Percentiles rank a stretch among this genome's conserved stretches.
phyloP scores from a whole-genome alignment of 192 early-diverging fungal genomes.

The Backusella sp. region DNA sequence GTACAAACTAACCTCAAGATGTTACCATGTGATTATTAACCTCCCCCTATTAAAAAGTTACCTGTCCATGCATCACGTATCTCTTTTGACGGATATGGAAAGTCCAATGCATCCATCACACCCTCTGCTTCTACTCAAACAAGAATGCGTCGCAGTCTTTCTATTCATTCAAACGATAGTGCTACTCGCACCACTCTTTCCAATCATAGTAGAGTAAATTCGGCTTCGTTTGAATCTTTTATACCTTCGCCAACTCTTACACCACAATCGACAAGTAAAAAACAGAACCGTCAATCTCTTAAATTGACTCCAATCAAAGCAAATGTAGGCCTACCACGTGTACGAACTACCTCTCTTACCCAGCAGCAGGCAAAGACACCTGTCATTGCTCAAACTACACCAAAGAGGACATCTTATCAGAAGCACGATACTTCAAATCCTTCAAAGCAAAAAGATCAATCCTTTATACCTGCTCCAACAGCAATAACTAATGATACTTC shows the following conservation, averaged over 20 bases:
- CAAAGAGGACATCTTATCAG: neutral
- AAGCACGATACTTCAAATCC: neutral
- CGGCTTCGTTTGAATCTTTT: neutral
- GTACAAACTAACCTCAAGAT: neutral
- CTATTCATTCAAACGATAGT: neutral
- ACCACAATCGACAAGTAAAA: neutral
- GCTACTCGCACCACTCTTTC: neutral
- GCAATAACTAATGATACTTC: neutral
- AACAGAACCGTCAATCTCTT: neutral
- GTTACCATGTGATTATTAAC: neutral
- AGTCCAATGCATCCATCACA: neutral
- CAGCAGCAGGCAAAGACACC: neutral
- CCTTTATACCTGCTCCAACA: neutral
- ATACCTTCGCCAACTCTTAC: neutral
- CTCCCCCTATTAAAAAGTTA: neutral
- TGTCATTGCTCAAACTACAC: neutral
- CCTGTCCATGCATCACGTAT: slow-evolving; percentile 11
- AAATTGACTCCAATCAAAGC: neutral
- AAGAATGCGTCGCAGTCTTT: slow-evolving; percentile 2
- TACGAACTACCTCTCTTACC: neutral
- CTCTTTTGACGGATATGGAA: slow-evolving; percentile 7
- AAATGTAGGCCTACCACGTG: neutral
- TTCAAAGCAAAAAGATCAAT: neutral
- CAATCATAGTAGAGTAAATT: neutral
- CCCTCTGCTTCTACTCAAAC: neutral